Evolutionary conservation across 495 filamentous ascomycete species (phyloP).

Genomic region (Daldinia vernicosa): DNA sequence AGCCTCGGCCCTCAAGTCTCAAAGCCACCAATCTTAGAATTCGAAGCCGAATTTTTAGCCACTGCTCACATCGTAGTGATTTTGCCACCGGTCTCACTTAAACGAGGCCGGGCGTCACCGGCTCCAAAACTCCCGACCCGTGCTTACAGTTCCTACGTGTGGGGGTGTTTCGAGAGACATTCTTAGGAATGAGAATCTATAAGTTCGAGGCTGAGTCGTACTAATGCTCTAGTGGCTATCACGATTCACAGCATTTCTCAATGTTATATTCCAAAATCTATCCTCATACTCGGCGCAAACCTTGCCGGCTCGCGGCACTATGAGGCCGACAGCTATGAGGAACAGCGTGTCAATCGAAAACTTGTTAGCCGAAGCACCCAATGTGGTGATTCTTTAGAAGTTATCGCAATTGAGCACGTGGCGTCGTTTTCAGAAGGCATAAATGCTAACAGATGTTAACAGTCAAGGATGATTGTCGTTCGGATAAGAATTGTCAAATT

Average conservation of each 20-base stretch:
- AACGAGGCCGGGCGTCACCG: neutral
- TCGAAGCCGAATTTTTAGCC: neutral
- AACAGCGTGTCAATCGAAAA: neutral
- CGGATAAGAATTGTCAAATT: neutral
- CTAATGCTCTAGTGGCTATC: neutral
- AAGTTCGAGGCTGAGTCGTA: neutral
- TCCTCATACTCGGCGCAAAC: neutral
- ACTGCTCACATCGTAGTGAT: neutral
- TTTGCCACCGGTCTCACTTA: neutral
- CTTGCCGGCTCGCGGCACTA: neutral
- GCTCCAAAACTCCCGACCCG: neutral
- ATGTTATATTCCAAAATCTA: neutral
- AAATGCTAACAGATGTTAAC: neutral
- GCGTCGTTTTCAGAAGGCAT: neutral
- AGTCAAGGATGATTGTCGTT: neutral
- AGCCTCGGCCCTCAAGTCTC: neutral
- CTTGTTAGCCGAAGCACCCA: neutral
- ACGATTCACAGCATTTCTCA: neutral
- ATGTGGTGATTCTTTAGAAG: neutral
- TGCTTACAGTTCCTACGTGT: neutral
- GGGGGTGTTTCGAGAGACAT: neutral
- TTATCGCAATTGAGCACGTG: neutral
- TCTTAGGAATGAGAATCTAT: neutral
- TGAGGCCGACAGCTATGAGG: neutral
- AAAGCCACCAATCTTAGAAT: neutral